Evolutionary conservation across 2,329 filamentous ascomycete genomes (phyloP), one percentile per base, ranked within the genome.

Genomic region (Pseudogymnoascus pannorum): DNA sequence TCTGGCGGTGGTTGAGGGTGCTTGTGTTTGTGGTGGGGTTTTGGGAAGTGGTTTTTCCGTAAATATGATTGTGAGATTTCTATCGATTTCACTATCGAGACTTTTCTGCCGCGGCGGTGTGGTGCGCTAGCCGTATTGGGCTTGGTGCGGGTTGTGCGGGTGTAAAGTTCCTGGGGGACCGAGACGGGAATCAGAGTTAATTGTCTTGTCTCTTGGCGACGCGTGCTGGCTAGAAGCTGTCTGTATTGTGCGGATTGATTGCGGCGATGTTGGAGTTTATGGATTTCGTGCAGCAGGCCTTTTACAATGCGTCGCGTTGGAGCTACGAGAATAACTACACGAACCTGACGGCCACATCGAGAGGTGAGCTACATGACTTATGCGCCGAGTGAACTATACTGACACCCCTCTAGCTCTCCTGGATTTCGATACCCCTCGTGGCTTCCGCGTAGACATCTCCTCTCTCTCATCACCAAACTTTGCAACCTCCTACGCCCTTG

Each of bases 271-370:
- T 94, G 78, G 88, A 92, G 77, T 97, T 96, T 79, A 96, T 97
- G 91, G 92, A 96, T 77, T 93, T 95, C 79, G 88, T 97, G 78
- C 91, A 96, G 77, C 84, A 88, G 77, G 89, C 91, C 70, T 97
- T 96, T 77, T 90, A 91, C 74, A 82, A 89, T 73, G 87, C 89
- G 61, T 92, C 92, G 51, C 84, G 88, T 73, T 97, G 92, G 92
- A 89, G 92, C 72, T 82, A 86, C 71, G 91, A 97, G 79, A 96
- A 96, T 75, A 94, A 90, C 64, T 97, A 97, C 77, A 87, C 90
- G 68, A 85, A 87, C 66, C 79, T 97, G 70, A 96, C 92, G 68
- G 86, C 88, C 62, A 95, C 91, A 3, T 86, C 91, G 57, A 85
- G 91, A 78, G 89, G 88, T 89, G 79, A 66, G 75, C 57, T 48